A percentile compares a stretch with the other conserved stretches of the same genome.
phyloP scores from a whole-genome alignment of 257 asterid species.

The Verbascum thapsus region DNA sequence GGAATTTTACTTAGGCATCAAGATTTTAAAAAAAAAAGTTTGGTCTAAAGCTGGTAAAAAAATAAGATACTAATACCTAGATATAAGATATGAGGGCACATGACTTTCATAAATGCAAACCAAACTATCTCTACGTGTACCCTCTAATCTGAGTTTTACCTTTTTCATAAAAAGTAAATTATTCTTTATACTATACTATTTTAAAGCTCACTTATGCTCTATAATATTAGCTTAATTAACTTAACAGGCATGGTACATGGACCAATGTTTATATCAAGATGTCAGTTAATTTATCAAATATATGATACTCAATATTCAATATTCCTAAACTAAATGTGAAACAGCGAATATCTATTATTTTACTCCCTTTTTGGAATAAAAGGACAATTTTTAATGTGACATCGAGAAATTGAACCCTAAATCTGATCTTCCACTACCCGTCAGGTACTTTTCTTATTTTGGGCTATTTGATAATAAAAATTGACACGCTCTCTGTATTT shows the following conservation, averaged over 20 bases:
- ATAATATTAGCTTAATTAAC: constrained; percentile 1
- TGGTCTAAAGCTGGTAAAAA: constrained; percentile 22
- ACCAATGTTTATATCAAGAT: constrained; percentile 13
- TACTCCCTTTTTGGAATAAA: no score
- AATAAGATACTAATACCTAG: constrained; percentile 15
- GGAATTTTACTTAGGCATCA: not conserved
- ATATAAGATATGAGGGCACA: constrained; percentile 33
- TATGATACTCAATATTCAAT: no score
- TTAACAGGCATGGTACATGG: not conserved
- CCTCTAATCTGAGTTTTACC: constrained; percentile 4
- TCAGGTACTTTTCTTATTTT: no score
- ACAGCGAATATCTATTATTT: no score
- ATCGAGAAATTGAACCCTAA: constrained; percentile 17
- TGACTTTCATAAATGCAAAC: constrained; percentile 34
- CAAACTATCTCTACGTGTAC: constrained; percentile 36
- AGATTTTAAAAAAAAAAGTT: not conserved
- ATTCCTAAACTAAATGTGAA: no score
- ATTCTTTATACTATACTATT: no score
- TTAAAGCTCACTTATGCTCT: constrained; percentile 33
- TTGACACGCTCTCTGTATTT: no score
- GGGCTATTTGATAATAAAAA: no score
- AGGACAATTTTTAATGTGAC: no score
- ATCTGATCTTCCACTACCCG: no score
- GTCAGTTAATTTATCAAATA: no score
- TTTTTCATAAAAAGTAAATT: not conserved